A percentile compares a stretch with the other conserved stretches of the same genome.
phyloP scores from a whole-genome alignment of 768 basidiomycete species.

The Phanerochaete carnosa region DNA sequence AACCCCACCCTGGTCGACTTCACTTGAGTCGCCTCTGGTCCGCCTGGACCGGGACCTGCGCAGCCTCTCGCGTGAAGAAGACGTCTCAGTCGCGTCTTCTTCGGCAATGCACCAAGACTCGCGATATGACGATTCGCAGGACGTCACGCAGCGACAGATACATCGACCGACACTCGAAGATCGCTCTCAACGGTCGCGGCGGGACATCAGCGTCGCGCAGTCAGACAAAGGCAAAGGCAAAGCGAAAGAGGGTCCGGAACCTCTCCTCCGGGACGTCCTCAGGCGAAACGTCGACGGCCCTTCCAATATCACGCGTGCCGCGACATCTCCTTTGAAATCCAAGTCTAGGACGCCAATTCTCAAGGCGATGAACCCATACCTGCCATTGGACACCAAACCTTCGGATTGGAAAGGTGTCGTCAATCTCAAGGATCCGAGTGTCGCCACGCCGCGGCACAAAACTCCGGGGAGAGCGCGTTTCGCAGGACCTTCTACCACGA shows the following conservation, averaged over 20 bases:
- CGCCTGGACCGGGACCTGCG: conserved; percentile 62
- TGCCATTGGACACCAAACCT: conserved; percentile 48
- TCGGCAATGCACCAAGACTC: conserved; percentile 19
- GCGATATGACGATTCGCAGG: conserved; percentile 22
- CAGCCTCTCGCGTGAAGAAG: conserved; percentile 47
- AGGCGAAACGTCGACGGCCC: conserved; percentile 39
- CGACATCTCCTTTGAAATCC: conserved; percentile 48
- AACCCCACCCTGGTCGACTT: conserved; percentile 67
- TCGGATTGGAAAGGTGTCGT: conserved; percentile 71
- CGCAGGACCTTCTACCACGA: background rate
- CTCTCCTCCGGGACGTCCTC: conserved; percentile 48
- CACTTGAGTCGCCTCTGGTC: conserved; percentile 71
- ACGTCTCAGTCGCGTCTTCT: conserved; percentile 15
- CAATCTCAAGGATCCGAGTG: conserved; percentile 58
- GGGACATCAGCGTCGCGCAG: background rate
- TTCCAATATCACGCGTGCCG: conserved; percentile 9
- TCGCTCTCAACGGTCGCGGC: background rate
- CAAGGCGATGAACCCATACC: conserved; percentile 57
- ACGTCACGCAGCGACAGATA: conserved; percentile 21
- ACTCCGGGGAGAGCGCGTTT: conserved; percentile 8
- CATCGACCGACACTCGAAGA: background rate
- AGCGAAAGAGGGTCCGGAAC: conserved; percentile 37
- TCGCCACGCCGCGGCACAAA: conserved; percentile 38
- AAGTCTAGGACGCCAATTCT: conserved; percentile 58
- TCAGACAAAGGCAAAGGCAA: conserved; percentile 40